These are phyloP conservation scores for Mycosphaerelloides madeirae DNA, from an alignment of 2,329 filamentous ascomycete species.

Conservation along the genomic window DNA sequence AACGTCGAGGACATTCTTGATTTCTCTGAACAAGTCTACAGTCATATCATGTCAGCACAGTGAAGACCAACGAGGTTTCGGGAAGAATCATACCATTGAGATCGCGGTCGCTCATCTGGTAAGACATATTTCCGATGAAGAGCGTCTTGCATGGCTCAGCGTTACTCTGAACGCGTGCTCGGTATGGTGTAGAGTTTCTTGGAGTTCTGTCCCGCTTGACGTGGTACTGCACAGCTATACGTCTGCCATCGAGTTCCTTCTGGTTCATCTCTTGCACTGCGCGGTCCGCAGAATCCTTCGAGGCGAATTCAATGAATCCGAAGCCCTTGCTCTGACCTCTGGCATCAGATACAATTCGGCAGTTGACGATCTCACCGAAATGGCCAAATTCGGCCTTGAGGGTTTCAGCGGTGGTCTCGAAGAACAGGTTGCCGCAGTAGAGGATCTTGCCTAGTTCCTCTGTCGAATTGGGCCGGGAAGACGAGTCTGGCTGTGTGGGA, in stretches of 20 bases:
- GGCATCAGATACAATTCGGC: slow-evolving; percentile 56
- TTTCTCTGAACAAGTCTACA: slow-evolving; percentile 60
- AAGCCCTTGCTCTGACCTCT: slow-evolving; percentile 67
- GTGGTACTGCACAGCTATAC: slow-evolving; percentile 59
- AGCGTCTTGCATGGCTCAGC: slow-evolving; percentile 59
- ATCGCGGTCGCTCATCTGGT: slow-evolving; percentile 78
- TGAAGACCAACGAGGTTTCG: background rate
- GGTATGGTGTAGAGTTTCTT: background rate
- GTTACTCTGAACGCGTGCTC: background rate
- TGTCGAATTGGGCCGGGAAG: slow-evolving; percentile 13
- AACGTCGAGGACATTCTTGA: slow-evolving; percentile 68
- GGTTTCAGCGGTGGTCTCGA: slow-evolving; percentile 60
- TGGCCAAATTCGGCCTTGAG: slow-evolving; percentile 56
- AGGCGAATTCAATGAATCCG: slow-evolving; percentile 60
- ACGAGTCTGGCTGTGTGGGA: background rate
- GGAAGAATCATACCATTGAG: slow-evolving; percentile 52
- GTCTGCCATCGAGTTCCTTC: slow-evolving; percentile 59
- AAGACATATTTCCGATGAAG: slow-evolving; percentile 82
- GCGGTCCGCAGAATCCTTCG: slow-evolving; percentile 47
- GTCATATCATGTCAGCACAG: background rate
- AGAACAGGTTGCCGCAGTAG: slow-evolving; percentile 67
- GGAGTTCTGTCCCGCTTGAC: slow-evolving; percentile 2
- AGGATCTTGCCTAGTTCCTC: slow-evolving; percentile 41
- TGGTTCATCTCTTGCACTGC: slow-evolving; percentile 58
- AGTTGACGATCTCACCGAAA: slow-evolving; percentile 52